A percentile compares a stretch with the other conserved stretches of the same genome.
phyloP scores from a whole-genome alignment of 441 rosid genomes.

The Erodium moschatum region DNA sequence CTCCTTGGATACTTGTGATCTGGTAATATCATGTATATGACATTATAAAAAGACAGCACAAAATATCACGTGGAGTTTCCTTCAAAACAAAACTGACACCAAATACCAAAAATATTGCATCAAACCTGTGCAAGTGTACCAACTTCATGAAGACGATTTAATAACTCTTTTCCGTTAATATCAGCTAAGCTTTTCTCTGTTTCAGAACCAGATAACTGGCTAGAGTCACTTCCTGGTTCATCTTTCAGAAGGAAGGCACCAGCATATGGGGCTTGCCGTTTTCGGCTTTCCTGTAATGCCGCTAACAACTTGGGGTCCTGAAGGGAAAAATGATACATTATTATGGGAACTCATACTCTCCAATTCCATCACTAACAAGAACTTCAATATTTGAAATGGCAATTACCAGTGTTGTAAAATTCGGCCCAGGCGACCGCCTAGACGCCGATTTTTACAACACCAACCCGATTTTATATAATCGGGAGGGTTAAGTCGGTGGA shows the following conservation, averaged over 20 bases:
- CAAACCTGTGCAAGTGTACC: constrained; percentile 94
- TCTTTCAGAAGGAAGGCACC: constrained; percentile 96
- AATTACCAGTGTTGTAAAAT: not conserved
- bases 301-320: constrained; percentile 89
- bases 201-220: constrained; percentile 49
- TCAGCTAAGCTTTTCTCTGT: constrained; percentile 55
- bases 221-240: constrained; percentile 62
- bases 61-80: not conserved
- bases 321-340: constrained; percentile 18
- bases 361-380: not conserved
- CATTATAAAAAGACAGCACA: constrained; percentile 13
- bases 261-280: constrained; percentile 91
- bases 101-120: constrained; percentile 13
- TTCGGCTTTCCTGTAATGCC: constrained; percentile 83
- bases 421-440: too few species aligned
- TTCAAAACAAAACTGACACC: not conserved
- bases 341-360: constrained; percentile 15
- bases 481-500: too few species aligned
- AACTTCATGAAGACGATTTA: constrained; percentile 81
- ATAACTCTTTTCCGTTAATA: constrained; percentile 83
- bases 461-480: too few species aligned
- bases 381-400: not conserved
- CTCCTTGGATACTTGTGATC: constrained; percentile 88
- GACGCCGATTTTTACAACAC: too few species aligned
- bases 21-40: constrained; percentile 28